phyloP scores from a whole-genome alignment of 345 rosid genomes.

The Populus tremula region DNA sequence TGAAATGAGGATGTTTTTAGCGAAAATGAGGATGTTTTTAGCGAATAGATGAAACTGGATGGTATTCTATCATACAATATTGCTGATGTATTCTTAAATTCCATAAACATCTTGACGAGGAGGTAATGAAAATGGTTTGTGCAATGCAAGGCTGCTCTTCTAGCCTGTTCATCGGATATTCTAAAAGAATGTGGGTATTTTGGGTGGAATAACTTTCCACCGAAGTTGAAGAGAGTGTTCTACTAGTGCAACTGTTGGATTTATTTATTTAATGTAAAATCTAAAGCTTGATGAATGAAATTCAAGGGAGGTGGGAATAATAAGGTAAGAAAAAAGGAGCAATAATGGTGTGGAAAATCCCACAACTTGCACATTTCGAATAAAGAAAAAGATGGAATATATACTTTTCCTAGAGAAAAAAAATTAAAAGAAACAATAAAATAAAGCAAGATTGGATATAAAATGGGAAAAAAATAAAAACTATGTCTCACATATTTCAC shows the following conservation, averaged over 20 bases:
- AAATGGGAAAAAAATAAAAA: not conserved
- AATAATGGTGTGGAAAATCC: conserved; percentile 18
- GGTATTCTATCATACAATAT: not conserved
- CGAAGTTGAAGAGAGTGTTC: not conserved
- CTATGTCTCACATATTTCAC: not conserved
- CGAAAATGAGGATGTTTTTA: too few species aligned
- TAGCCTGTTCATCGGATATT: not conserved
- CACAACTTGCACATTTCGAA: conserved; percentile 14
- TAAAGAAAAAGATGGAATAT: conserved; percentile 22
- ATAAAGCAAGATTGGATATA: not conserved
- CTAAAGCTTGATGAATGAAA: conserved; percentile 1
- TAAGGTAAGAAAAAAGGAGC: not conserved
- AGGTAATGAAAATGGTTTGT: not conserved
- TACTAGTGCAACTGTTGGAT: not conserved
- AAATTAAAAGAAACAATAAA: not conserved
- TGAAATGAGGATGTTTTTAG: too few species aligned
- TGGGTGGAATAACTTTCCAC: not conserved
- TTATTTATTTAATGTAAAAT: not conserved
- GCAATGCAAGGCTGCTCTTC: not conserved
- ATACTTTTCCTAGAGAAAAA: conserved; percentile 3
- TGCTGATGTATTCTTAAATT: not conserved
- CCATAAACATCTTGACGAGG: not conserved
- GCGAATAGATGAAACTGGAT: not conserved
- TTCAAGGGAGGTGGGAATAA: conserved; percentile 13
- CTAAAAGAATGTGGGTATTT: not conserved